A percentile compares a stretch with the other conserved stretches of the same genome.
Conservation (phyloP, 352 stramenopile genomes). For the Pythium monospermum region DNA sequence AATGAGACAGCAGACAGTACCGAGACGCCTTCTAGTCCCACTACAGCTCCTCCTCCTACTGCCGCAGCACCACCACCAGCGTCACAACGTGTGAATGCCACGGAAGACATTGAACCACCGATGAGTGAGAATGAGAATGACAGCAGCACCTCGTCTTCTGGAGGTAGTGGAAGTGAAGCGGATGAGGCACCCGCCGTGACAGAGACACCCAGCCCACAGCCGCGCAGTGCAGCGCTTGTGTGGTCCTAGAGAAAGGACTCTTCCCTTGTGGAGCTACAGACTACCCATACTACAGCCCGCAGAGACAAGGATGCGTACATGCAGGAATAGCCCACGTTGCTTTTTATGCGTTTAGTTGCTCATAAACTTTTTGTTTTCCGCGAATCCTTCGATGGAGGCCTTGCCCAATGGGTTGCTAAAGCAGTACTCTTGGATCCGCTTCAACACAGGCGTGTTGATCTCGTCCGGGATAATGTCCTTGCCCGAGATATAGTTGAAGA, state of each 20-base stretch:
- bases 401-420: conserved; percentile 88
- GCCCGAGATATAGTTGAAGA: conserved; percentile 96
- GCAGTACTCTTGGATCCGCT: conserved; percentile 90
- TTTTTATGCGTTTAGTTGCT: conserved; percentile 50
- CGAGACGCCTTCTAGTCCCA: too few relatives aligned
- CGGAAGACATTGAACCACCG: too few relatives aligned
- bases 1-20: too few relatives aligned
- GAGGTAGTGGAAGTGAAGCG: not conserved
- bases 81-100: too few relatives aligned
- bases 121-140: too few relatives aligned
- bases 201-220: too few relatives aligned
- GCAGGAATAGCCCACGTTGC: not conserved
- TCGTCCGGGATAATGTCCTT: conserved; percentile 77
- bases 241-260: too few relatives aligned
- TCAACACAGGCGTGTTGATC: conserved; percentile 86
- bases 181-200: not conserved
- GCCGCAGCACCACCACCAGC: too few relatives aligned
- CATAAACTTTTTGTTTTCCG: conserved; percentile 81
- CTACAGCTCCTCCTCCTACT: too few relatives aligned
- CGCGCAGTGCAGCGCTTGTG: too few relatives aligned
- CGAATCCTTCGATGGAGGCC: conserved; percentile 69
- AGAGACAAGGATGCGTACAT: not conserved
- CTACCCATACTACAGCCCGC: not conserved
- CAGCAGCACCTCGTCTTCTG: too few relatives aligned
- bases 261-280: not conserved